Conservation (phyloP, 1,284 basidiomycete genomes). For the Tranzscheliella williamsii region DNA sequence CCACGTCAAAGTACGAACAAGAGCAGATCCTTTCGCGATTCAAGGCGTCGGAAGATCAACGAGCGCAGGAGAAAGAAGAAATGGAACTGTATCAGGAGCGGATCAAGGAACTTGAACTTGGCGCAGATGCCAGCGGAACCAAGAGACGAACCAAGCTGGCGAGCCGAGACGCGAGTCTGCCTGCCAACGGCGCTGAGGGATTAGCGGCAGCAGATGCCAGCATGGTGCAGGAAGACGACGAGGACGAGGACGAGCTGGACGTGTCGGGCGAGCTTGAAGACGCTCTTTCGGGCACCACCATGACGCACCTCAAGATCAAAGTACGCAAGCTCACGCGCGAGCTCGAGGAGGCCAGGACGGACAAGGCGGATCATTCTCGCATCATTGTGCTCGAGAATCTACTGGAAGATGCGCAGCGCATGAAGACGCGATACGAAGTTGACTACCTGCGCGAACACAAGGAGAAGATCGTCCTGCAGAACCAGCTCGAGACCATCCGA, state of each 20-base stretch:
- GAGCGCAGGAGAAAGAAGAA: conserved; percentile 78
- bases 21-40: conserved; percentile 43
- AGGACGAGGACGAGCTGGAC: conserved; percentile 61
- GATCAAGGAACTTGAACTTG: conserved; percentile 81
- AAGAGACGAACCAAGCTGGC: conserved; percentile 62
- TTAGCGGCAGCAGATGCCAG: conserved; percentile 32
- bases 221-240: conserved; percentile 15
- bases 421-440: conserved; percentile 84
- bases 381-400: conserved; percentile 84
- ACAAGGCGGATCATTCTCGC: conserved; percentile 74
- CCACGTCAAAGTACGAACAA: conserved; percentile 42
- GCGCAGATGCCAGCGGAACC: conserved; percentile 58
- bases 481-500: conserved; percentile 83
- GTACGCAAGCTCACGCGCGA: conserved; percentile 81
- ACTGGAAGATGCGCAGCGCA: conserved; percentile 83
- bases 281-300: conserved; percentile 79
- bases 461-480: conserved; percentile 77
- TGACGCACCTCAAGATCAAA: conserved; percentile 80
- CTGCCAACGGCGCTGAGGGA: conserved; percentile 45
- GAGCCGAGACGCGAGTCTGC: conserved; percentile 30
- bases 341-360: conserved; percentile 73
- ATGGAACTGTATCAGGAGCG: conserved; percentile 87
- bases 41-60: conserved; percentile 68
- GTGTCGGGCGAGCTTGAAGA: conserved; percentile 82
- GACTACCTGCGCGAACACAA: conserved; percentile 85